Evolutionary conservation across 2,329 filamentous ascomycete genomes (phyloP), one percentile per base, ranked within the genome.

Genomic region (Trichoderma harzianum): DNA sequence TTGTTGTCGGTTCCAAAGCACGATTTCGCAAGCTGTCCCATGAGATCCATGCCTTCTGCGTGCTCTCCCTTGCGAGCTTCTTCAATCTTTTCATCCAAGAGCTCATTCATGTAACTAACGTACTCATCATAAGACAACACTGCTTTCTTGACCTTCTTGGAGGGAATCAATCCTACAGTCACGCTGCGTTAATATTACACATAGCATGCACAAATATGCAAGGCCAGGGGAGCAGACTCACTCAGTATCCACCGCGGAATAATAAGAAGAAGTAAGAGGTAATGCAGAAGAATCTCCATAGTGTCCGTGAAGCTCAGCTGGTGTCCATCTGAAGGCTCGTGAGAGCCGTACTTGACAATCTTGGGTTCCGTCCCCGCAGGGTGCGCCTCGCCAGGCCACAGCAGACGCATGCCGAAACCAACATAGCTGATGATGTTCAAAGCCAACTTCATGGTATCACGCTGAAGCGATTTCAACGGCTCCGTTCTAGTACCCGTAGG

Each of bases 21-120:
- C 5, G 82, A 82, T 28, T 83, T 82, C 11, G 84, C 83, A 8
- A 88, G 80, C 70, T 86, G 83, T 18, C 84, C 86, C 83, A 87
- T 86, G 51, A 87, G 80, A 72, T 88, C 87, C 81, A 87, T 85
- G 14, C 84, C 84, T 70, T 84, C 84, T 36, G 84, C 83, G 16
- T 78, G 79, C 36, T 80, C 76, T 18, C 80, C 81, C 5, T 76
- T 76, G 34, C 77, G 77, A 28, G 82, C 79, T 65, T 84, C 82
- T 28, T 84, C 82, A 6, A 83, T 79, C 80, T 93, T 93, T 74
- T 87, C 85, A 34, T 88, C 82, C 71, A 93, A 86, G 57, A 94
- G 86, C 76, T 93, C 90, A 60, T 88, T 83, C 87, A 93, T 90
- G 79, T 94, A 94, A 73, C 87, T 85, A 39, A 86, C 82, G 83